Base-by-base conservation (phyloP, 2,329 filamentous ascomycete species). In the Apiospora koreana region DNA sequence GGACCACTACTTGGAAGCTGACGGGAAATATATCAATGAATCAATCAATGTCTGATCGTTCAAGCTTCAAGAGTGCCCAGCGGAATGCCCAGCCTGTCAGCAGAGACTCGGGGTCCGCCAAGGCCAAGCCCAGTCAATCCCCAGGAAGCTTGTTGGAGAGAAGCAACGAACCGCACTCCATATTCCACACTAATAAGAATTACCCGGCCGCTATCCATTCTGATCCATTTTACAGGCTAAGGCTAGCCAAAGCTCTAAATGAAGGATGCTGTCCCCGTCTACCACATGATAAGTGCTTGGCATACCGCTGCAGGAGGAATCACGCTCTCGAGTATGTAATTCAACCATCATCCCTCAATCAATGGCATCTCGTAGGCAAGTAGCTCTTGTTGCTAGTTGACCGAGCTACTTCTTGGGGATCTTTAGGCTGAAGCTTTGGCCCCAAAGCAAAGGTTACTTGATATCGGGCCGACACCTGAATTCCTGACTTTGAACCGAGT, bases 101-200 rank as follows among this genome's bases (percentile, higher is more conserved):
- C 25, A 28, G 25, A 31, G 48, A 54, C 14, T 35, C 18, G 28
- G 50, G 28, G 10, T 58, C 7, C 16, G 50, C 28, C 50, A 31
- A 58, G 28, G 25, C 14, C 25, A 9, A 8, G 28, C 54, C 54
- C 54, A 62, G 31, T 7, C n/a, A n/a, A 62, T 62, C 54, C 54
- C 54, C 54, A 62, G 54, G 54, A 62, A 62, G 54, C 54, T 62
- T 62, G 54, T 62, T 62, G 54, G 50, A 35, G 50, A 58, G 28
- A 58, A 58, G 50, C 50, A 58, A 58, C 16, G 50, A 35, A 58
- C 25, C 25, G 18, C 8, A 18, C 50, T 21, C 28, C 50, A 58
- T 58, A 31, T 28, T 58, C 7, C 6, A 8, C 28, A n/a, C 50
- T 58, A 58, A 38, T 58, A 58, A 38, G 28, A 38, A 38, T 35